phyloP scores from a whole-genome alignment of 2,329 filamentous ascomycete species.

The Sordariomycetes sp. region DNA sequence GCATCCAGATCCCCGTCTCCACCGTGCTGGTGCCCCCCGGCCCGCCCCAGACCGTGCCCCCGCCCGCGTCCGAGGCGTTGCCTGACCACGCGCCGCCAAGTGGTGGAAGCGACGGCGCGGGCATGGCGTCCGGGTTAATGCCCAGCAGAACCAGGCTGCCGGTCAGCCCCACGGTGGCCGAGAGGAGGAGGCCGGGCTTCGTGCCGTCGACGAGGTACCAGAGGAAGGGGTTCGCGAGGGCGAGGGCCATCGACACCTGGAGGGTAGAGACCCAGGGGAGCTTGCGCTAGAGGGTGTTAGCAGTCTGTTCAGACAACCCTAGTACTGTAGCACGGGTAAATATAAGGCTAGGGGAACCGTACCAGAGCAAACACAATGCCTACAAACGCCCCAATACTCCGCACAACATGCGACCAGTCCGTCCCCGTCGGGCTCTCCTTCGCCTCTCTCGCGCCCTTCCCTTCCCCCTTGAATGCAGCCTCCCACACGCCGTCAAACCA shows the following conservation, averaged over 20 bases:
- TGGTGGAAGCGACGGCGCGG: slow-evolving; percentile 43
- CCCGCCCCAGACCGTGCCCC: not conserved
- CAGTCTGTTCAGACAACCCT: no score
- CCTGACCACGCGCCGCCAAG: slow-evolving; percentile 11
- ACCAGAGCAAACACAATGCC: slow-evolving; percentile 65
- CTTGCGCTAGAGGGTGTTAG: slow-evolving; percentile 49
- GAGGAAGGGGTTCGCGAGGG: slow-evolving; percentile 81
- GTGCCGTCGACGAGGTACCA: slow-evolving; percentile 97
- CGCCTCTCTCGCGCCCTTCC: slow-evolving; percentile 18
- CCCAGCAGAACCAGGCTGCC: slow-evolving; percentile 67
- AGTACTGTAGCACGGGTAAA: no score
- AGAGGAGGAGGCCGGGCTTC: slow-evolving; percentile 71
- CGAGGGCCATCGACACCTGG: slow-evolving; percentile 83
- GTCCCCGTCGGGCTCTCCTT: slow-evolving; percentile 28
- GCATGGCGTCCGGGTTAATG: slow-evolving; percentile 69
- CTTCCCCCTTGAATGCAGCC: slow-evolving; percentile 29
- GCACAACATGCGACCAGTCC: slow-evolving; percentile 61
- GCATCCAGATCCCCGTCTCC: slow-evolving; percentile 75
- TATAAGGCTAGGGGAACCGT: slow-evolving; percentile 11
- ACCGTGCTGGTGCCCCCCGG: slow-evolving; percentile 40
- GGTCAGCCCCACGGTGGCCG: slow-evolving; percentile 58
- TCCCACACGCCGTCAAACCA: slow-evolving; percentile 75
- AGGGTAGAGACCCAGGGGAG: slow-evolving; percentile 89
- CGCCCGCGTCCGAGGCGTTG: slow-evolving; percentile 8
- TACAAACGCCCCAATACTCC: slow-evolving; percentile 49